A percentile compares a stretch with the other conserved stretches of the same genome.
Evolutionary conservation across 2,329 filamentous ascomycete genomes (phyloP).

Genomic region (Sclerotiophoma versabilis): DNA sequence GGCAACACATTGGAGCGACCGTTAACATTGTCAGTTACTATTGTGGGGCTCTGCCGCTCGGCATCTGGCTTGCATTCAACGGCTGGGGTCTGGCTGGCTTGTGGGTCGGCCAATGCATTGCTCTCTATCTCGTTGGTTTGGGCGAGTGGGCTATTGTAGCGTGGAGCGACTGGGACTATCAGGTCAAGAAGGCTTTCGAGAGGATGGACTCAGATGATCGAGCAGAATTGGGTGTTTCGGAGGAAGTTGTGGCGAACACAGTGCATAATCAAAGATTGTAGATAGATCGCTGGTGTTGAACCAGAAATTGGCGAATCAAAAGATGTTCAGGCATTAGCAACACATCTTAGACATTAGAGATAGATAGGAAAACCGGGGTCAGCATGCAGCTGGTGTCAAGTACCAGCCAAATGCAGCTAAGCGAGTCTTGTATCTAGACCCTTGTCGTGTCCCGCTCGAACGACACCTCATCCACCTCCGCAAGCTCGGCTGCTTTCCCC

Average conservation of each 20-base stretch:
- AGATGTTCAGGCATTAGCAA: conserved; percentile 24
- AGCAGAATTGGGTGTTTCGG: conserved; percentile 48
- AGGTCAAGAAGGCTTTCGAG: conserved; percentile 74
- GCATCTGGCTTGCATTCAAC: conserved; percentile 84
- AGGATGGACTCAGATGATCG: conserved; percentile 67
- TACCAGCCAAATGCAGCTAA: conserved; percentile 33
- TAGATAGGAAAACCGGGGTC: conserved; percentile 27
- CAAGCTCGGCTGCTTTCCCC: conserved; percentile 27
- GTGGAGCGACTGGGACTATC: conserved; percentile 76
- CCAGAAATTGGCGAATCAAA: conserved; percentile 7
- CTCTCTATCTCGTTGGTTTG: conserved; percentile 76
- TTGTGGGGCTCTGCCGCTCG: conserved; percentile 78
- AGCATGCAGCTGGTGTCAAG: conserved; percentile 31
- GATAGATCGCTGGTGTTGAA: conserved; percentile 1
- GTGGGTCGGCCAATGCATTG: conserved; percentile 80
- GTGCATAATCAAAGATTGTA: conserved; percentile 21
- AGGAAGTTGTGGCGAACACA: conserved; percentile 27
- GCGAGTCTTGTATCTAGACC: conserved; percentile 30
- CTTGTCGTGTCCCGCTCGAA: conserved; percentile 24
- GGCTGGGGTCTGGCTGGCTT: conserved; percentile 82
- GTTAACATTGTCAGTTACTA: conserved; percentile 89
- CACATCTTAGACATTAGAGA: conserved; percentile 33
- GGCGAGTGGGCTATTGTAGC: conserved; percentile 83
- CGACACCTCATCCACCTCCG: conserved; percentile 27
- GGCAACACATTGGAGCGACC: conserved; percentile 82